These are phyloP conservation scores for Daldinia sp. DNA, from an alignment of 2,329 filamentous ascomycete genomes.

Conservation along the genomic window DNA sequence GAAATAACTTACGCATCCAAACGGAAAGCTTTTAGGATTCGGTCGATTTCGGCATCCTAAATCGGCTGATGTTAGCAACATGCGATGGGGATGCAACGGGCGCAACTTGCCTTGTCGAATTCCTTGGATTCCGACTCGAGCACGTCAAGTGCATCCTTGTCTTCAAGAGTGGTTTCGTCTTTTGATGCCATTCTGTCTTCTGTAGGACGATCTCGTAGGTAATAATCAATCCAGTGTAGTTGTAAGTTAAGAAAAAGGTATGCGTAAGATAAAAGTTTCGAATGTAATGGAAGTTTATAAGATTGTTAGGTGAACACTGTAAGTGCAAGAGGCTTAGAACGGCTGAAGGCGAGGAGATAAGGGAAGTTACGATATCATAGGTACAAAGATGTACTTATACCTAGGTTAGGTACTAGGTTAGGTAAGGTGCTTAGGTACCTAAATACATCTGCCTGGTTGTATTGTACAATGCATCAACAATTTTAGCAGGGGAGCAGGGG, in stretches of 20 bases:
- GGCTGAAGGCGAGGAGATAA: constrained; percentile 13
- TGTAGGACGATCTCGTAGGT: not conserved
- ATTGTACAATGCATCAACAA: too few species aligned
- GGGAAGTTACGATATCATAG: constrained; percentile 20
- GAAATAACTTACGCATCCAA: constrained; percentile 62
- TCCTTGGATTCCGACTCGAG: constrained; percentile 88
- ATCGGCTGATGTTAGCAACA: constrained; percentile 31
- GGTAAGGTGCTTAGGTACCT: too few species aligned
- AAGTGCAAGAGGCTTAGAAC: constrained; percentile 3
- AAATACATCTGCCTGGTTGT: too few species aligned
- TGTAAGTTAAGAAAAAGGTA: not conserved
- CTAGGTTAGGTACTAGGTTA: too few species aligned
- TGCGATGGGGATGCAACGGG: not conserved
- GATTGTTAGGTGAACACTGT: not conserved
- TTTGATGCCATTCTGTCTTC: constrained; percentile 52
- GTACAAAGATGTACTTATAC: not conserved
- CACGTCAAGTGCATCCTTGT: constrained; percentile 79
- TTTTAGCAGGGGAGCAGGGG: constrained; percentile 2
- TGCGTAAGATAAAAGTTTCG: not conserved
- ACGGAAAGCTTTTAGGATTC: constrained; percentile 89
- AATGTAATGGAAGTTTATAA: not conserved
- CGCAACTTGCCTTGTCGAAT: constrained; percentile 76
- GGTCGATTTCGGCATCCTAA: constrained; percentile 95
- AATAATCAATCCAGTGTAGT: not conserved
- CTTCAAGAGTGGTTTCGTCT: constrained; percentile 56